phyloP scores from a whole-genome alignment of 305 asterid species.

The Lippia alba region DNA sequence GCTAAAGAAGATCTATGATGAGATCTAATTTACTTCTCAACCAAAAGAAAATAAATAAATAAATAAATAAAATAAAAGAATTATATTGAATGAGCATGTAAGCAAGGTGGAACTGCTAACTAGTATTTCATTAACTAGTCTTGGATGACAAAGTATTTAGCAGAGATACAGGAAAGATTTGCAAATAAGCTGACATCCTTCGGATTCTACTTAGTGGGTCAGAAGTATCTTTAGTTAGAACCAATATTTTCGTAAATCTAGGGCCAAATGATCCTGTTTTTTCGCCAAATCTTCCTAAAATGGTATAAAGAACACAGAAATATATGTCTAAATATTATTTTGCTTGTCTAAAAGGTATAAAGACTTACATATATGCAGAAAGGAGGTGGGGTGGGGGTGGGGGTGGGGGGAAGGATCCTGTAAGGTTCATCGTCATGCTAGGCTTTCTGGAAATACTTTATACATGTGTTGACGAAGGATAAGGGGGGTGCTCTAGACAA shows the following conservation, averaged over 20 bases:
- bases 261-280: constrained; percentile 17
- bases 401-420: constrained; percentile 58
- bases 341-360: constrained; percentile 27
- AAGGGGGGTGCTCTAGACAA: constrained; percentile 47
- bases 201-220: constrained; percentile 50
- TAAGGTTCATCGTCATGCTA: constrained; percentile 63
- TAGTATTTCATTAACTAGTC: constrained; percentile 23
- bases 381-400: constrained; percentile 15
- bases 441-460: constrained; percentile 47
- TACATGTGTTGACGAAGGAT: constrained; percentile 65
- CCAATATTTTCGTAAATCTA: constrained; percentile 36
- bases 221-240: constrained; percentile 30
- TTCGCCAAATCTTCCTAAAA: constrained; percentile 13
- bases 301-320: constrained; percentile 24
- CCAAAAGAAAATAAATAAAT: constrained; percentile 17
- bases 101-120: constrained; percentile 5
- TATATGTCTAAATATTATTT: constrained; percentile 30
- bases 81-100: not conserved
- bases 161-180: constrained; percentile 53
- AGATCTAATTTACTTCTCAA: constrained; percentile 45
- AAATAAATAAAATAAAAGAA: not conserved
- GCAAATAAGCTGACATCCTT: constrained; percentile 42
- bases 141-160: constrained; percentile 48
- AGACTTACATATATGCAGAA: not conserved
- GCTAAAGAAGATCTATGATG: constrained; percentile 70